These are phyloP conservation scores for Sechiopsis laciniata DNA, from an alignment of 306 rosid species.

Conservation along the genomic window DNA sequence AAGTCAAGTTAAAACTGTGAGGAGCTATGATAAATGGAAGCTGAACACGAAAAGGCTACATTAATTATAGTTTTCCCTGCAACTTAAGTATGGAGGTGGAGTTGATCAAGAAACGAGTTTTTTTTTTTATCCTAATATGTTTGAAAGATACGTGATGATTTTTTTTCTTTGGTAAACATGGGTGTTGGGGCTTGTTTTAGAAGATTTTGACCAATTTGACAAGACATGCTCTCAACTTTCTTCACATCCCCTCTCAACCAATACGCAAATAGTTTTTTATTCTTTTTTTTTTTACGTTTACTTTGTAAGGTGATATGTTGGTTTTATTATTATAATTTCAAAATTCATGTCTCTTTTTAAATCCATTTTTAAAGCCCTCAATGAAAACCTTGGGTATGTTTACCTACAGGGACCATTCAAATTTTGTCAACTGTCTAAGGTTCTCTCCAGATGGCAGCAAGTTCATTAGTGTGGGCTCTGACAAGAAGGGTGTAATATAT, in stretches of 20 bases:
- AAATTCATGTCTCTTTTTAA: neutral
- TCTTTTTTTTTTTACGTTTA: neutral
- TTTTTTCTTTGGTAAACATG: neutral
- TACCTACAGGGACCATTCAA: constrained; percentile 82
- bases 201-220: constrained; percentile 9
- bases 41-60: neutral
- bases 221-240: neutral
- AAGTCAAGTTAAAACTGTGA: neutral
- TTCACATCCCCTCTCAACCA: neutral
- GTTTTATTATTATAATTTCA: neutral
- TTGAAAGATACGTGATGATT: neutral
- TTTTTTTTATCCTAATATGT: neutral
- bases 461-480: constrained; percentile 78
- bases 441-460: constrained; percentile 92
- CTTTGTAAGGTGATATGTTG: constrained; percentile 5
- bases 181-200: neutral
- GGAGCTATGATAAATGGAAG: constrained; percentile 3
- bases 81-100: neutral
- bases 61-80: neutral
- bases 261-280: neutral
- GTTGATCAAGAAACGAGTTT: too few relatives aligned
- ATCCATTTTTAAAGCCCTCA: neutral
- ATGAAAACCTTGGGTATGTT: constrained; percentile 25
- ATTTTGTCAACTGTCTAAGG: constrained; percentile 84
- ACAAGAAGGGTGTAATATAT: constrained; percentile 73